These are phyloP conservation scores for Fusarium fracticaudum DNA, from an alignment of 2,329 filamentous ascomycete genomes.

Conservation along the genomic window DNA sequence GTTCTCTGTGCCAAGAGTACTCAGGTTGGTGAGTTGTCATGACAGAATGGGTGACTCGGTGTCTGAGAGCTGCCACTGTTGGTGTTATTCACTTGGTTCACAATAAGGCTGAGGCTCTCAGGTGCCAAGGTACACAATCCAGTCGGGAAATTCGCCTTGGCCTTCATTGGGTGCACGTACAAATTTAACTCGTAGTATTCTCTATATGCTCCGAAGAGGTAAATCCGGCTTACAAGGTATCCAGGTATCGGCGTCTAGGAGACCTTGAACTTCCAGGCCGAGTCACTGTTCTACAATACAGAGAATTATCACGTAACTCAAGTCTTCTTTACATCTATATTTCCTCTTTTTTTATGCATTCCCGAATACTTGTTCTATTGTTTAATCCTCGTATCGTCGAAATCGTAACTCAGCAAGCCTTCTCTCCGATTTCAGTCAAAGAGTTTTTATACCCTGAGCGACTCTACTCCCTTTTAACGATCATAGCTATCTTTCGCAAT, in stretches of 20 bases:
- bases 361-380: background rate
- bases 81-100: background rate
- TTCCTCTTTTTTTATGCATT: background rate
- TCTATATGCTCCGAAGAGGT: background rate
- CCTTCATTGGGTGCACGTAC: rapidly evolving
- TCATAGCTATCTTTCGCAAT: background rate
- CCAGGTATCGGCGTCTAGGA: background rate
- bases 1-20: rapidly evolving
- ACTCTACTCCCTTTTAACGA: background rate
- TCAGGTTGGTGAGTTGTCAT: no score
- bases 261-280: no score
- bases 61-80: background rate
- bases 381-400: background rate
- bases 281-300: background rate
- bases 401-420: background rate
- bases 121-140: rapidly evolving
- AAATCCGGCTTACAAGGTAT: no score
- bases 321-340: background rate
- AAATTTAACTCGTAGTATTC: background rate
- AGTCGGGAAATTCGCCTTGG: no score
- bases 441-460: background rate
- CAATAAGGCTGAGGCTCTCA: rapidly evolving
- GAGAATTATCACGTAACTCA: background rate
- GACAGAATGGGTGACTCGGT: background rate
- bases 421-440: background rate